phyloP scores from a whole-genome alignment of 2,329 filamentous ascomycete genomes.

The Calycina herbarum region DNA sequence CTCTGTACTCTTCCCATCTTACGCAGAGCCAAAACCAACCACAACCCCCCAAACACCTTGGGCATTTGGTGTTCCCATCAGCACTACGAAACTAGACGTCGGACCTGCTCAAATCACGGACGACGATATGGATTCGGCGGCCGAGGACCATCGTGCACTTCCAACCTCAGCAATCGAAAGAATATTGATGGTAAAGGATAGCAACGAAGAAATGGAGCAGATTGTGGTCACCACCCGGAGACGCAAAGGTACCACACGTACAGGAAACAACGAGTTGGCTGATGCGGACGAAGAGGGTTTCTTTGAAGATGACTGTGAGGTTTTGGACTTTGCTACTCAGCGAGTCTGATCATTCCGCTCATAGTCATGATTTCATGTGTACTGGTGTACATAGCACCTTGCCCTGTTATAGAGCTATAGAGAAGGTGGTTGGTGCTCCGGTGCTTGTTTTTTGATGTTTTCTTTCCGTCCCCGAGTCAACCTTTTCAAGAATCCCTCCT shows the following conservation, averaged over 20 bases:
- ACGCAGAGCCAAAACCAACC: conserved; percentile 12
- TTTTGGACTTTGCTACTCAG: conserved; percentile 82
- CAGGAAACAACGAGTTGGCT: conserved; percentile 42
- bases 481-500: neutral
- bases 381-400: neutral
- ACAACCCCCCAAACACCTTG: conserved; percentile 42
- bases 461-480: neutral
- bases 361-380: no score
- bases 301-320: conserved; percentile 91
- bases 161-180: conserved; percentile 65
- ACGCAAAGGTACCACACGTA: conserved; percentile 60
- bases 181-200: conserved; percentile 54
- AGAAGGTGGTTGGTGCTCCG: neutral
- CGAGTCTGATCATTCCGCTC: conserved; percentile 48
- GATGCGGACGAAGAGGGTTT: conserved; percentile 71
- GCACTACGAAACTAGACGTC: conserved; percentile 52
- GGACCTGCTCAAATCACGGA: conserved; percentile 49
- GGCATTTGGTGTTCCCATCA: conserved; percentile 61
- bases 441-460: no score
- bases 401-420: neutral
- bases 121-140: conserved; percentile 48
- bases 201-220: conserved; percentile 61
- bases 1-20: conserved; percentile 32
- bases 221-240: conserved; percentile 71
- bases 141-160: conserved; percentile 55